Conservation (phyloP, 2,329 filamentous ascomycete species). For the Podosphaera aphanis region DNA sequence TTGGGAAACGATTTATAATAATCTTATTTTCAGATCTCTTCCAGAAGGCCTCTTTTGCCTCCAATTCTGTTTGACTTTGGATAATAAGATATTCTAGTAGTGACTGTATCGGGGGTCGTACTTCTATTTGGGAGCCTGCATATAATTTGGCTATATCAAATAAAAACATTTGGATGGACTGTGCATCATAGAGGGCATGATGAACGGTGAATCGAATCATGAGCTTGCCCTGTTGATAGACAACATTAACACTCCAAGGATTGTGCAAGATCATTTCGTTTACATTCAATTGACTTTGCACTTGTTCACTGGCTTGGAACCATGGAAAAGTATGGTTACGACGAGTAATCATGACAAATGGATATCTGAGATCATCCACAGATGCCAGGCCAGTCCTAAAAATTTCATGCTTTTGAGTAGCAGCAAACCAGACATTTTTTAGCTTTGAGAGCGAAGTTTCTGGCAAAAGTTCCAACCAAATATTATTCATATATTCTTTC, state of each 20-base stretch:
- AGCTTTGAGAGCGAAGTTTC: conserved; percentile 21
- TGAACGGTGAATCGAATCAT: conserved; percentile 22
- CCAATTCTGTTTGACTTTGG: conserved; percentile 12
- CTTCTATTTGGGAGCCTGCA: conserved; percentile 9
- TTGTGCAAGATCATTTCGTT: conserved; percentile 3
- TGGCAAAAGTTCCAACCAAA: conserved; percentile 28
- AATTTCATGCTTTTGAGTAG: conserved; percentile 38
- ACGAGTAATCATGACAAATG: conserved; percentile 58
- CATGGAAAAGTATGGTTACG: conserved; percentile 19
- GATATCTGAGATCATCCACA: conserved; percentile 30
- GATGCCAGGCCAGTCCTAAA: conserved; percentile 52
- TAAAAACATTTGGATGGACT: conserved; percentile 44
- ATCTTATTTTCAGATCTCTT: conserved; percentile 25
- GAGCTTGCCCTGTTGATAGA: conserved; percentile 1
- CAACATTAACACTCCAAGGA: conserved; percentile 13
- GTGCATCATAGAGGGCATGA: conserved; percentile 70
- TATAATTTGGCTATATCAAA: conserved; percentile 27
- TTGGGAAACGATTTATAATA: conserved; percentile 49
- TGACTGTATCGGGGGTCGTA: conserved; percentile 18
- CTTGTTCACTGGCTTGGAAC: conserved; percentile 11
- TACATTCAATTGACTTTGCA: neutral
- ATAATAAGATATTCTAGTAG: conserved; percentile 23
- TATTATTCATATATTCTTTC: conserved; percentile 50
- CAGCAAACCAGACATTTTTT: conserved; percentile 31
- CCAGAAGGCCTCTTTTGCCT: conserved; percentile 36